phyloP scores from a whole-genome alignment of 257 asterid genomes.

The Thymus quinquecostatus region DNA sequence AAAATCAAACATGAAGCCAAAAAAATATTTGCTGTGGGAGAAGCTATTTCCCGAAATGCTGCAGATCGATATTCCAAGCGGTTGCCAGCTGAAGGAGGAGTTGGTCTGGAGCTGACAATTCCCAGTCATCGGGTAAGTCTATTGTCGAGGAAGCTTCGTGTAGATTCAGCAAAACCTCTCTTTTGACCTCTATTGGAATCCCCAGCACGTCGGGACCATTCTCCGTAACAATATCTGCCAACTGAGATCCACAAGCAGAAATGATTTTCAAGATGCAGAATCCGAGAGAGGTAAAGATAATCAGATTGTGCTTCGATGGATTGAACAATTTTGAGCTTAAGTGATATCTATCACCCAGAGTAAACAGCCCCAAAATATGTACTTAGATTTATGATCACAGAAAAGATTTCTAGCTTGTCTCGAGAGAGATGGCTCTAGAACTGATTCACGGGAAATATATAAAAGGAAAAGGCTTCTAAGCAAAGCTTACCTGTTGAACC shows the following conservation, averaged over 20 bases:
- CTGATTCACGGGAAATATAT: background rate
- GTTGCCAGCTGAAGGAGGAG: slow-evolving; percentile 77
- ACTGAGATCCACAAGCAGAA: slow-evolving; percentile 44
- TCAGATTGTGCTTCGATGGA: background rate
- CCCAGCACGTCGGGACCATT: slow-evolving; percentile 69
- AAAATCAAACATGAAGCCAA: slow-evolving; percentile 25
- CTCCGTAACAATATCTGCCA: slow-evolving; percentile 74
- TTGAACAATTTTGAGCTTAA: no score
- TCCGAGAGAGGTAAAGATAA: background rate
- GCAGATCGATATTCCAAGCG: slow-evolving; percentile 87
- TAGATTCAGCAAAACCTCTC: slow-evolving; percentile 74
- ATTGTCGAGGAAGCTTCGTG: slow-evolving; percentile 62
- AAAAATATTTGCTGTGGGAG: background rate
- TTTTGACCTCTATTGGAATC: slow-evolving; percentile 71
- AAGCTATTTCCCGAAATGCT: slow-evolving; percentile 62
- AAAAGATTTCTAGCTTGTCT: background rate
- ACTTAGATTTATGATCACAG: background rate
- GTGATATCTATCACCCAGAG: no score
- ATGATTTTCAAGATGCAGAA: slow-evolving; percentile 19
- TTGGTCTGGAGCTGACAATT: slow-evolving; percentile 84
- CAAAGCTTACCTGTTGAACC: slow-evolving; percentile 84
- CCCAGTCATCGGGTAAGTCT: slow-evolving; percentile 91
- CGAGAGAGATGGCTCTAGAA: background rate
- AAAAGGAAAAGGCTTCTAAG: slow-evolving; percentile 4
- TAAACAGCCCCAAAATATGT: no score